Evolutionary conservation across 257 asterid species (phyloP).

Genomic region (Misopates orontium): DNA sequence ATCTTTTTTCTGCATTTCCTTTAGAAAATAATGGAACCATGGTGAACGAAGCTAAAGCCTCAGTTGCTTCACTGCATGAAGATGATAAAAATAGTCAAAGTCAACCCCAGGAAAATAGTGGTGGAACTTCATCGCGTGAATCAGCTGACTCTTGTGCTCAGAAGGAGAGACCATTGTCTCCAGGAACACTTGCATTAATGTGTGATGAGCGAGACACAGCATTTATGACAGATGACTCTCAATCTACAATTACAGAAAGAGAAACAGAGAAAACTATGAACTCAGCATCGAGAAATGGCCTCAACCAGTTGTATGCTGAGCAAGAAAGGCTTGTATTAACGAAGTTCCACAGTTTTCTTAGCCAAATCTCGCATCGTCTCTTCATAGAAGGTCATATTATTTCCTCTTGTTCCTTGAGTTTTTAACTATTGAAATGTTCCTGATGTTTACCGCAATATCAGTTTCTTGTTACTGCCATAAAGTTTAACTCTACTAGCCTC

Average conservation of each 20-base stretch:
- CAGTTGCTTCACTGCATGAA: slow-evolving; percentile 30
- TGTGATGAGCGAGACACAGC: slow-evolving; percentile 49
- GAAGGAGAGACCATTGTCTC: slow-evolving; percentile 52
- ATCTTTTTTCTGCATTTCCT: slow-evolving; percentile 27
- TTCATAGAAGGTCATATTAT: slow-evolving; percentile 43
- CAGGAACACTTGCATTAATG: slow-evolving; percentile 58
- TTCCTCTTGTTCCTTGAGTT: background rate
- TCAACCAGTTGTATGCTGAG: slow-evolving; percentile 41
- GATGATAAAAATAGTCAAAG: slow-evolving; percentile 29
- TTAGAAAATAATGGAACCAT: slow-evolving; percentile 33
- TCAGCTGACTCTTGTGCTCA: slow-evolving; percentile 28
- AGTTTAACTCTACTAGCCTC: background rate
- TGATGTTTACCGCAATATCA: background rate
- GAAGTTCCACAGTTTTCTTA: slow-evolving; percentile 48
- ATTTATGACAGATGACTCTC: slow-evolving; percentile 28
- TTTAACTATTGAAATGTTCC: no score
- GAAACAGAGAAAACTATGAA: slow-evolving; percentile 18
- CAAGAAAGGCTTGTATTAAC: slow-evolving; percentile 67
- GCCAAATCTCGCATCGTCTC: slow-evolving; percentile 46
- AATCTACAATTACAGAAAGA: slow-evolving; percentile 27
- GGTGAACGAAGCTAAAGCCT: slow-evolving; percentile 26
- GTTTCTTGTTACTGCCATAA: background rate
- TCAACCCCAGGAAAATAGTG: slow-evolving; percentile 29
- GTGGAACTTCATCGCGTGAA: slow-evolving; percentile 30
- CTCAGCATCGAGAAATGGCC: slow-evolving; percentile 28